These are phyloP conservation scores for Biscutella laevigata DNA, from an alignment of 441 rosid species.

Conservation along the genomic window DNA sequence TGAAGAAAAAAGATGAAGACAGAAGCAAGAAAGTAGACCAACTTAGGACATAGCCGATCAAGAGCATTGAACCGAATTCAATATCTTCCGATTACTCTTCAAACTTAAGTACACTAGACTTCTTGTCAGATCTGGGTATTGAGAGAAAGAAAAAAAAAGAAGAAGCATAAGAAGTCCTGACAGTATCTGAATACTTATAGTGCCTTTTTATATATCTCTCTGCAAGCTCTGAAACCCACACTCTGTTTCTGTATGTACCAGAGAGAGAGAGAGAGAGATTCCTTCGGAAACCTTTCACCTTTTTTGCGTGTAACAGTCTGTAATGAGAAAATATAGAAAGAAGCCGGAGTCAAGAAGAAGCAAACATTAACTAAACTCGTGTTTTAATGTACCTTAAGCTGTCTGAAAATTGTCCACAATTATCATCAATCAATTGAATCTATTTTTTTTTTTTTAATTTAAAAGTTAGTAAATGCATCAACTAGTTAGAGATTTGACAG, in stretches of 20 bases:
- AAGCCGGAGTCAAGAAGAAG: slow-evolving; percentile 19
- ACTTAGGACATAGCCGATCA: slow-evolving; percentile 10
- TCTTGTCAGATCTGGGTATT: neutral
- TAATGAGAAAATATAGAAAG: slow-evolving; percentile 10
- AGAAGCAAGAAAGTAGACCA: neutral
- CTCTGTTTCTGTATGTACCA: neutral
- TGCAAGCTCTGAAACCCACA: neutral
- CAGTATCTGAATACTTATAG: slow-evolving; percentile 14
- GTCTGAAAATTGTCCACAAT: no score
- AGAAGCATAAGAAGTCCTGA: neutral
- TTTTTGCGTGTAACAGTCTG: slow-evolving; percentile 23
- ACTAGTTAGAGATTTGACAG: no score
- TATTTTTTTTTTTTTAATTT: no score
- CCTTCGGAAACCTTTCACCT: slow-evolving; percentile 18
- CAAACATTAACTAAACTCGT: no score
- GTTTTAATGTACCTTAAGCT: no score
- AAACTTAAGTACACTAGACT: neutral
- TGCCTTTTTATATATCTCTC: neutral
- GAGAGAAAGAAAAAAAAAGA: no score
- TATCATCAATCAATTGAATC: no score
- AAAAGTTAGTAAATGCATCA: no score
- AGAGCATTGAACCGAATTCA: neutral
- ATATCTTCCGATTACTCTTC: neutral
- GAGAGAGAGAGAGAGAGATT: slow-evolving; percentile 4
- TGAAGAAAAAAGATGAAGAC: neutral